phyloP scores from a whole-genome alignment of 441 rosid species.

The Erodium moschatum region DNA sequence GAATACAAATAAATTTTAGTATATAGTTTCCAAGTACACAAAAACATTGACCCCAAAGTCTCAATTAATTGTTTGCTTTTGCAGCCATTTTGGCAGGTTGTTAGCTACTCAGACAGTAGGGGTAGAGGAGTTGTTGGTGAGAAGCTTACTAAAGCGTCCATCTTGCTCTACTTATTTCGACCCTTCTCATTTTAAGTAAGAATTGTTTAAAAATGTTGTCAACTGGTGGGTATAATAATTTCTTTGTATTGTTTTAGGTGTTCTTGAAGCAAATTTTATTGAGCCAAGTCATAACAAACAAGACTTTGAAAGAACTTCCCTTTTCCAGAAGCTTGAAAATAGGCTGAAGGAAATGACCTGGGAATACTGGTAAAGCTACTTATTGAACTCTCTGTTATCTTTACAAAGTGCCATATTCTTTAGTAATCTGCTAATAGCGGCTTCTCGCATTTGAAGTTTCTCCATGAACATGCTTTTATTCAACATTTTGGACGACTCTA shows the following conservation, averaged over 20 bases:
- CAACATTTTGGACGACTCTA: neutral
- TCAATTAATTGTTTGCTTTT: slow-evolving; percentile 18
- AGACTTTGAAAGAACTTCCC: slow-evolving; percentile 91
- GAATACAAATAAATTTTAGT: too few species aligned
- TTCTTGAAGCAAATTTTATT: slow-evolving; percentile 83
- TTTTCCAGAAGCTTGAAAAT: slow-evolving; percentile 87
- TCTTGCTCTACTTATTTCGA: slow-evolving; percentile 14
- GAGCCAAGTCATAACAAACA: slow-evolving; percentile 97
- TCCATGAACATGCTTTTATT: neutral
- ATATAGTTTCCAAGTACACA: neutral
- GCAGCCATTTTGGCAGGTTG: slow-evolving; percentile 91
- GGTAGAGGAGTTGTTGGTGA: slow-evolving; percentile 97
- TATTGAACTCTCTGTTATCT: neutral
- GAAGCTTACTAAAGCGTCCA: slow-evolving; percentile 28
- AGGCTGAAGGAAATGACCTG: slow-evolving; percentile 86
- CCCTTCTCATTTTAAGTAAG: neutral
- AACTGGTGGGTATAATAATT: slow-evolving; percentile 16
- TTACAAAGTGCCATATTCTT: neutral
- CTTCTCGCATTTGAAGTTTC: neutral
- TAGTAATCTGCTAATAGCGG: neutral
- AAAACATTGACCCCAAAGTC: slow-evolving; percentile 1
- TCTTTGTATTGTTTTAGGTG: slow-evolving; percentile 42
- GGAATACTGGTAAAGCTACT: slow-evolving; percentile 67
- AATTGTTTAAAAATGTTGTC: slow-evolving; percentile 15
- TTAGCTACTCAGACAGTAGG: slow-evolving; percentile 37